phyloP scores from a whole-genome alignment of 202 grass and related monocot genomes.

The Carex arenaria region DNA sequence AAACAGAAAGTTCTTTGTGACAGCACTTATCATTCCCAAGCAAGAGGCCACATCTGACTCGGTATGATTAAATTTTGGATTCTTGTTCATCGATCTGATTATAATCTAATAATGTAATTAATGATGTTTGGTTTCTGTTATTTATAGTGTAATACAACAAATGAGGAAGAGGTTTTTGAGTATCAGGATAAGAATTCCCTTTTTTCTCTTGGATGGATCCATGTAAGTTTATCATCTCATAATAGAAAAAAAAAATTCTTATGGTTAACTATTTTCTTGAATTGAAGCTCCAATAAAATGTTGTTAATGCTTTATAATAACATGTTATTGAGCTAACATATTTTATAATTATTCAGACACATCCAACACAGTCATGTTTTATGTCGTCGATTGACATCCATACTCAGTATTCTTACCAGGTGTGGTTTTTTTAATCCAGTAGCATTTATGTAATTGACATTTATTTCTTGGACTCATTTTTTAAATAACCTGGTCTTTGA shows the following conservation, averaged over 20 bases:
- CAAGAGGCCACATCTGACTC: conserved; percentile 44
- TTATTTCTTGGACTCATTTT: neutral
- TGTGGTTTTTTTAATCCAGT: neutral
- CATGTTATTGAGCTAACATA: neutral
- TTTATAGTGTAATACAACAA: conserved; percentile 45
- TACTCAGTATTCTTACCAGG: conserved; percentile 55
- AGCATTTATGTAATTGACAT: neutral
- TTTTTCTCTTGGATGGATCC: conserved; percentile 55
- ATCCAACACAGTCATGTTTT: conserved; percentile 54
- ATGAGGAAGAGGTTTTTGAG: conserved; percentile 56
- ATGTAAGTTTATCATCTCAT: conserved; percentile 28
- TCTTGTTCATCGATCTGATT: neutral
- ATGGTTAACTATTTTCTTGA: neutral
- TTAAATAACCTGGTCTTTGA: neutral
- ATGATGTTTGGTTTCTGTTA: conserved; percentile 7
- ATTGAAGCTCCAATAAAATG: neutral
- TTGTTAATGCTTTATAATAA: neutral
- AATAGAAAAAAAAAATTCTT: neutral
- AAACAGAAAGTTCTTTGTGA: conserved; percentile 56
- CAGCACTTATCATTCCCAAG: conserved; percentile 46
- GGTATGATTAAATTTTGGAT: conserved; percentile 23
- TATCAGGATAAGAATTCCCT: conserved; percentile 55
- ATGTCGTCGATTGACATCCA: conserved; percentile 58
- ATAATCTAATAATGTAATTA: neutral
- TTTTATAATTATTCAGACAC: conserved; percentile 33